phyloP scores from a whole-genome alignment of 1,284 basidiomycete species.

The Rhodotorula sp. region DNA sequence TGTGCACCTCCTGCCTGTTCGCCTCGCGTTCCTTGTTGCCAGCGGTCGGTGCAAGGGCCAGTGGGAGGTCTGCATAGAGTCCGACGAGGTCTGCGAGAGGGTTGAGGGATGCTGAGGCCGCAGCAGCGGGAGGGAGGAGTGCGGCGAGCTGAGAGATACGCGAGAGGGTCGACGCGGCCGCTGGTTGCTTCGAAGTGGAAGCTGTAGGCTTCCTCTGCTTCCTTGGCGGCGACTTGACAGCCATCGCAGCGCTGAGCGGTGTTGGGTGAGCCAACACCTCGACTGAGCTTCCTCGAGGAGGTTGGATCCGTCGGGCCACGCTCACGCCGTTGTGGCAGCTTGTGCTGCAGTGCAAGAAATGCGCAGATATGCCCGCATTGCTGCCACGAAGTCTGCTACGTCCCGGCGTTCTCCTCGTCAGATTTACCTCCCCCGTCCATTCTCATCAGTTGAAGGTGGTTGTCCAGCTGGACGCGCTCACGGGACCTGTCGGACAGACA shows the following conservation, averaged over 20 bases:
- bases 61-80: constrained; percentile 46
- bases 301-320: too few relatives aligned
- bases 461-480: too few relatives aligned
- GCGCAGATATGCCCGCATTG: too few relatives aligned
- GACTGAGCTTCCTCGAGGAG: not conserved
- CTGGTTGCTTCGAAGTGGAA: not conserved
- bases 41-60: constrained; percentile 46
- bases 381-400: too few relatives aligned
- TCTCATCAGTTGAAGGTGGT: too few relatives aligned
- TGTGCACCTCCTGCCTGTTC: constrained; percentile 58
- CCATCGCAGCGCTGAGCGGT: not conserved
- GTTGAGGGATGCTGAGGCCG: constrained; percentile 58
- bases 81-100: constrained; percentile 71
- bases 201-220: constrained; percentile 8
- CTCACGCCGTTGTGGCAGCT: too few relatives aligned
- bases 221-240: constrained; percentile 4
- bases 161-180: not conserved
- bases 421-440: too few relatives aligned
- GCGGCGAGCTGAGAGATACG: constrained; percentile 32
- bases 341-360: too few relatives aligned
- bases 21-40: constrained; percentile 46
- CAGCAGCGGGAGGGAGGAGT: constrained; percentile 30
- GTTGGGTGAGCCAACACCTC: not conserved
- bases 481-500: too few relatives aligned
- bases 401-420: too few relatives aligned